Evolutionary conservation across 805 yeast genomes (phyloP).

Genomic region (Isabelozyma pseudorhagii): DNA sequence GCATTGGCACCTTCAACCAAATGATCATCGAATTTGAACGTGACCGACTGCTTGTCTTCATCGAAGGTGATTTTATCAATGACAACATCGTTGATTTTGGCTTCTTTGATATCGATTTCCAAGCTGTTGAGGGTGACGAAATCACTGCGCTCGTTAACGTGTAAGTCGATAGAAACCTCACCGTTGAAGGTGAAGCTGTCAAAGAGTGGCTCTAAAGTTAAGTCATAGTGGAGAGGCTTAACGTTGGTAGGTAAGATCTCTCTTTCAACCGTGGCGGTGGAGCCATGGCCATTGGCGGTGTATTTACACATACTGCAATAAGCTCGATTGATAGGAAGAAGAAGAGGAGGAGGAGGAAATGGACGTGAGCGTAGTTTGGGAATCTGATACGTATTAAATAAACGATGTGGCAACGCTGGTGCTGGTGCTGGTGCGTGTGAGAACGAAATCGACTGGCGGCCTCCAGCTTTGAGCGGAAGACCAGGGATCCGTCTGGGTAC

Average conservation of each 20-base stretch:
- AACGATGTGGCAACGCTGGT: not conserved
- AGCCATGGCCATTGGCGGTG: not conserved
- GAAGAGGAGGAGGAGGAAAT: not conserved
- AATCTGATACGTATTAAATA: not conserved
- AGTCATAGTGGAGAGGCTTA: conserved; percentile 38
- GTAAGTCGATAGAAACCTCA: conserved; percentile 49
- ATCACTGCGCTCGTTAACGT: conserved; percentile 46
- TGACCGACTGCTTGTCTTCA: conserved; percentile 37
- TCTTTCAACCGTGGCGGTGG: conserved; percentile 20
- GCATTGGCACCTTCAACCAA: conserved; percentile 37
- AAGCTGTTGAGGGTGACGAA: conserved; percentile 55
- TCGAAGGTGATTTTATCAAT: conserved; percentile 22
- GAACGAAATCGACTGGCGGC: too few relatives aligned
- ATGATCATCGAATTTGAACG: conserved; percentile 36
- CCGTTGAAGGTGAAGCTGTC: conserved; percentile 60
- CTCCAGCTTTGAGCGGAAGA: too few relatives aligned
- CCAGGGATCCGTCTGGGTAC: too few relatives aligned
- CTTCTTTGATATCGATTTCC: conserved; percentile 61
- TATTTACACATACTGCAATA: not conserved
- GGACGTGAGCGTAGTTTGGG: not conserved
- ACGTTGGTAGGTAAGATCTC: conserved; percentile 43
- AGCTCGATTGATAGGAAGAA: not conserved
- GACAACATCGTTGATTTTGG: conserved; percentile 29
- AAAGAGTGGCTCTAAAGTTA: conserved; percentile 44
- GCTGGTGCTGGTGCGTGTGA: not conserved